phyloP scores from a whole-genome alignment of 441 rosid genomes.

The Biscutella laevigata region DNA sequence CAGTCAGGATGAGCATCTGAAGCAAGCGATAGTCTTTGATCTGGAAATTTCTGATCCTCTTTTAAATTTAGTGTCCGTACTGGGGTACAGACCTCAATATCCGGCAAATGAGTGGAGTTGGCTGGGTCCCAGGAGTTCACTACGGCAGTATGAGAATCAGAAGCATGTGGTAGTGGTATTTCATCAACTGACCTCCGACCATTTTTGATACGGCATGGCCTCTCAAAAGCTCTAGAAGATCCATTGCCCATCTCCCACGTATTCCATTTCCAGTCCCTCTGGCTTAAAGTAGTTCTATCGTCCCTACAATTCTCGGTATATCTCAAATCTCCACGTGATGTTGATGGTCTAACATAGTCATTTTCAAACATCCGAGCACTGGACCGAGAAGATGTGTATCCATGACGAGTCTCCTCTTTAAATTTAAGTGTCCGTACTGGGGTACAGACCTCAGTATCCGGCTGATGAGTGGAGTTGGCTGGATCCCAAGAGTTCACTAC shows the following conservation, averaged over 20 bases:
- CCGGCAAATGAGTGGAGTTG: slow-evolving; percentile 18
- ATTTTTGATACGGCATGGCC: slow-evolving; percentile 43
- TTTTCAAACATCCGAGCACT: slow-evolving; percentile 56
- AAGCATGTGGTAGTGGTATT: slow-evolving; percentile 29
- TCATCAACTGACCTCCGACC: slow-evolving; percentile 60
- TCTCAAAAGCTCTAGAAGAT: slow-evolving; percentile 43
- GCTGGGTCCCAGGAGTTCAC: slow-evolving; percentile 33
- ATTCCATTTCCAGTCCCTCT: slow-evolving; percentile 65
- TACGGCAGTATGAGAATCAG: slow-evolving; percentile 44
- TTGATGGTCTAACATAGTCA: slow-evolving; percentile 43
- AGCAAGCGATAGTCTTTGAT: slow-evolving; percentile 21
- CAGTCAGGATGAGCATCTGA: slow-evolving; percentile 19
- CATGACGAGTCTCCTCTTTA: slow-evolving; percentile 68
- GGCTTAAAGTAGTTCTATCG: slow-evolving; percentile 47
- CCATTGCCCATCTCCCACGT: slow-evolving; percentile 67
- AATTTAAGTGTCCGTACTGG: no score
- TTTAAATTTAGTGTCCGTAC: slow-evolving; percentile 13
- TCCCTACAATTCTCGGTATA: slow-evolving; percentile 61
- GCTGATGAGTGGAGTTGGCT: no score
- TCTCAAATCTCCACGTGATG: slow-evolving; percentile 63
- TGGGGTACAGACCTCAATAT: slow-evolving; percentile 18
- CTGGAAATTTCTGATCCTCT: slow-evolving; percentile 19
- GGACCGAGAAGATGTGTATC: slow-evolving; percentile 46
- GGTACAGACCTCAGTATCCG: no score
- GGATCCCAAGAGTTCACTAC: no score